A percentile compares a stretch with the other conserved stretches of the same genome.
phyloP scores from a whole-genome alignment of 1,284 basidiomycete genomes.

The Puccinia triticina region DNA sequence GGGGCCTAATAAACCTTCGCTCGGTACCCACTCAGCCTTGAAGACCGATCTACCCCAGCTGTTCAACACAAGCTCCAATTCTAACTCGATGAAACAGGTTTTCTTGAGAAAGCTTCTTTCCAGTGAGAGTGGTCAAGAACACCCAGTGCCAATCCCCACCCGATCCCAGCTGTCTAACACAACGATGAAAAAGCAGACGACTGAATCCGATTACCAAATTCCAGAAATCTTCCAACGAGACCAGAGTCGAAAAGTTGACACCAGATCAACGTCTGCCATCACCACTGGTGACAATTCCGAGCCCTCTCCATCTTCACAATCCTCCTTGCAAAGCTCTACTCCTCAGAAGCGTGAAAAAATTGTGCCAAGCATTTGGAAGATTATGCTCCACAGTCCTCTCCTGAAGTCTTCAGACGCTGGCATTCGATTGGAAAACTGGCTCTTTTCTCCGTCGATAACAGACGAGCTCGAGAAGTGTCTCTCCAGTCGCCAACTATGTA shows the following conservation, averaged over 20 bases:
- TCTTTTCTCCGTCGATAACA: slow-evolving; percentile 30
- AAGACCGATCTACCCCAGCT: slow-evolving; percentile 41
- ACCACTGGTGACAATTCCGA: background rate
- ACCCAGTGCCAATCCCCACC: background rate
- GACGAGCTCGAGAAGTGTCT: slow-evolving; percentile 23
- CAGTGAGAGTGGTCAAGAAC: slow-evolving; percentile 17
- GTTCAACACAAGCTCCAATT: slow-evolving; percentile 20
- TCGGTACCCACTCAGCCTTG: slow-evolving; percentile 26
- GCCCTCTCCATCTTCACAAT: background rate
- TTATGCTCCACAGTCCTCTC: slow-evolving; percentile 1
- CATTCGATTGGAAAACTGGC: slow-evolving; percentile 28
- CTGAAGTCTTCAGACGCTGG: slow-evolving; percentile 10
- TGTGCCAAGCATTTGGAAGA: slow-evolving; percentile 31
- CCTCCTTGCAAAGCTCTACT: background rate
- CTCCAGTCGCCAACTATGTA: slow-evolving; percentile 12
- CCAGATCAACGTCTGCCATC: background rate
- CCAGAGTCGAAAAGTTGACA: background rate
- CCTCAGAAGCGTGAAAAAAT: slow-evolving; percentile 25
- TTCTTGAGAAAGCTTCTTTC: slow-evolving; percentile 36
- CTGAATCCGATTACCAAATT: slow-evolving; percentile 37
- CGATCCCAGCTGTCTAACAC: background rate
- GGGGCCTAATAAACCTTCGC: background rate
- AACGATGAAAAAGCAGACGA: background rate
- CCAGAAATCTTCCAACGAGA: slow-evolving; percentile 45
- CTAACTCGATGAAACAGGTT: slow-evolving; percentile 35